A percentile compares a stretch with the other conserved stretches of the same genome.
Conservation (phyloP, 1,284 basidiomycete species). For the Ceratobasidium sp. region DNA sequence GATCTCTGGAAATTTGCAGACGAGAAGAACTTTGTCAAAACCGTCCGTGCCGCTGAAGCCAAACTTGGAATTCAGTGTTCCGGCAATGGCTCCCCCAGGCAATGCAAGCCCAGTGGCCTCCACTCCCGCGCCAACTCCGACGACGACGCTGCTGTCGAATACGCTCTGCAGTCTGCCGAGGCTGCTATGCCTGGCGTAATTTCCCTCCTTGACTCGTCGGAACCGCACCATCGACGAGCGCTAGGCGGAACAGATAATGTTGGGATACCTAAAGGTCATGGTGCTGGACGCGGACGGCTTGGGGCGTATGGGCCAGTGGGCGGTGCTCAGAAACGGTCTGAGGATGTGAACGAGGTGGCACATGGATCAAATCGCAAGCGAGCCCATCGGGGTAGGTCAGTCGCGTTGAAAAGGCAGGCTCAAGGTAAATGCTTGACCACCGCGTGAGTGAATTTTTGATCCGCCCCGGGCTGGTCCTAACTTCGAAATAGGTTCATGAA, state of each 20-base stretch:
- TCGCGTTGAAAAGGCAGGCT: slow-evolving; percentile 12
- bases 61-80: slow-evolving; percentile 66
- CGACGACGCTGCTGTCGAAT: slow-evolving; percentile 58
- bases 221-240: background rate
- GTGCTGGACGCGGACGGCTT: slow-evolving; percentile 4
- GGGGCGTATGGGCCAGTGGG: background rate
- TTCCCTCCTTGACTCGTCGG: background rate
- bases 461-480: background rate
- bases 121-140: slow-evolving; percentile 28
- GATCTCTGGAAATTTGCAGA: slow-evolving; percentile 64
- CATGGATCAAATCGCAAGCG: slow-evolving; percentile 14
- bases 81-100: background rate
- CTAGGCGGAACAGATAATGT: background rate
- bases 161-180: slow-evolving; percentile 47
- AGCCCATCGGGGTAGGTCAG: slow-evolving; percentile 27
- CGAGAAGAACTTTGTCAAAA: slow-evolving; percentile 78
- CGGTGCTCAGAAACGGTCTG: slow-evolving; percentile 13
- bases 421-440: slow-evolving; percentile 46
- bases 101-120: too few species aligned
- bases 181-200: background rate
- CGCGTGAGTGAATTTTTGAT: slow-evolving; percentile 28
- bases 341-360: slow-evolving; percentile 3
- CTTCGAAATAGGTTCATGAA: slow-evolving; percentile 75
- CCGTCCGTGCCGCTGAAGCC: slow-evolving; percentile 73
- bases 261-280: background rate